Evolutionary conservation across 768 basidiomycete genomes (phyloP).

Genomic region (Boletus bicolor): DNA sequence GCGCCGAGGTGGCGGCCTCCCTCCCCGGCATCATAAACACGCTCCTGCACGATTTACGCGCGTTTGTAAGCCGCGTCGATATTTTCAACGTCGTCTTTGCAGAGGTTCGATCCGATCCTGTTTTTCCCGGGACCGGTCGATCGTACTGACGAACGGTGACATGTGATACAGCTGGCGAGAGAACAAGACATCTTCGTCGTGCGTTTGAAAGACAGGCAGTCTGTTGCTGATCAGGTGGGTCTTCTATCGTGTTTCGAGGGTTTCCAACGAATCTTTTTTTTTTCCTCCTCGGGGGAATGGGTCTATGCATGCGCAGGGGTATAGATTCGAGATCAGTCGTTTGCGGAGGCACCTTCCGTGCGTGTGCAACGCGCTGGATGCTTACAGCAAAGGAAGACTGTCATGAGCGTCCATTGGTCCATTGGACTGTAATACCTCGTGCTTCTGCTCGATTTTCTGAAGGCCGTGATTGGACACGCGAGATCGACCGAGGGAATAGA

Average conservation of each 20-base stretch:
- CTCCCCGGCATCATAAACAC: neutral
- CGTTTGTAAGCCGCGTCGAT: slow-evolving; percentile 5
- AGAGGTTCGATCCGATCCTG: slow-evolving; percentile 7
- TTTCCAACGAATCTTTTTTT: neutral
- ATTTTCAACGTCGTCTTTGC: slow-evolving; percentile 10
- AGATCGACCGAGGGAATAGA: neutral
- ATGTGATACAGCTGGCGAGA: slow-evolving; percentile 10
- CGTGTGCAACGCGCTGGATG: slow-evolving; percentile 15
- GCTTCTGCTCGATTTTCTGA: neutral
- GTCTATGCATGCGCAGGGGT: slow-evolving; percentile 3
- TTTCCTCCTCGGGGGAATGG: neutral
- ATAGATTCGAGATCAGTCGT: slow-evolving; percentile 17
- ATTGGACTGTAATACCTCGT: too few species aligned
- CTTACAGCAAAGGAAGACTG: slow-evolving; percentile 18
- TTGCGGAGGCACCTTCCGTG: slow-evolving; percentile 13
- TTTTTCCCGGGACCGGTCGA: neutral
- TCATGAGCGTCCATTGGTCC: neutral
- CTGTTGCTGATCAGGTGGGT: slow-evolving; percentile 8
- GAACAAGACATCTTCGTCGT: slow-evolving; percentile 17
- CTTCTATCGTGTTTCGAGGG: neutral
- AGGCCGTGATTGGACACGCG: neutral
- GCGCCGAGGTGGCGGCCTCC: neutral
- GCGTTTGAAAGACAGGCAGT: slow-evolving; percentile 22
- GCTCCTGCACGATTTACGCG: slow-evolving; percentile 9
- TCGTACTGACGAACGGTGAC: neutral